Percentiles rank a stretch among this genome's conserved stretches.
Conservation (phyloP, 768 basidiomycete species). For the Termitomyces sp. region DNA sequence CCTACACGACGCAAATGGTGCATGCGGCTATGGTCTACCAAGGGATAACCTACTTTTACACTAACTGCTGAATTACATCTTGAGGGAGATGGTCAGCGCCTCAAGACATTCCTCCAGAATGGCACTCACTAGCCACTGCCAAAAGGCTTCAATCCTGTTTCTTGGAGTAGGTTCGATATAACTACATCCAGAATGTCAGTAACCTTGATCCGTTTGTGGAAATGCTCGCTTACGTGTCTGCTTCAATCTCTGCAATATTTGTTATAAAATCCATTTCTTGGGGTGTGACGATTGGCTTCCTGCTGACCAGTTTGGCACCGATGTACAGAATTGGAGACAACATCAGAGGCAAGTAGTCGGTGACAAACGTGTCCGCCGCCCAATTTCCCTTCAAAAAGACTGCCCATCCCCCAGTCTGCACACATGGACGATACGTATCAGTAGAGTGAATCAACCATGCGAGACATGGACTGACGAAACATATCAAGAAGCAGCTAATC, state of each 20-base stretch:
- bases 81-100: no score
- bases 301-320: constrained; percentile 53
- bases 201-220: background rate
- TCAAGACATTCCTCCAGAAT: no score
- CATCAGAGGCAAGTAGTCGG: constrained; percentile 69
- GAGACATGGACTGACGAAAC: constrained; percentile 46
- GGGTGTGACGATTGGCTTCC: constrained; percentile 39
- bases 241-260: constrained; percentile 65
- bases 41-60: no score
- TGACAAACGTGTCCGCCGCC: constrained; percentile 66
- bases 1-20: no score
- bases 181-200: constrained; percentile 19
- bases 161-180: constrained; percentile 68
- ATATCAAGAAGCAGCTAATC: constrained; percentile 43
- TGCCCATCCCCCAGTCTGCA: constrained; percentile 4
- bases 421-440: background rate
- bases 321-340: constrained; percentile 74
- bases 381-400: constrained; percentile 38
- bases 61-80: no score
- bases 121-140: no score
- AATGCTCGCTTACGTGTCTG: constrained; percentile 41
- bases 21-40: no score
- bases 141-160: no score
- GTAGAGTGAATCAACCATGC: background rate
- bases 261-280: constrained; percentile 83